phyloP scores from a whole-genome alignment of 805 yeast genomes.

The Barnettozyma botsteinii region DNA sequence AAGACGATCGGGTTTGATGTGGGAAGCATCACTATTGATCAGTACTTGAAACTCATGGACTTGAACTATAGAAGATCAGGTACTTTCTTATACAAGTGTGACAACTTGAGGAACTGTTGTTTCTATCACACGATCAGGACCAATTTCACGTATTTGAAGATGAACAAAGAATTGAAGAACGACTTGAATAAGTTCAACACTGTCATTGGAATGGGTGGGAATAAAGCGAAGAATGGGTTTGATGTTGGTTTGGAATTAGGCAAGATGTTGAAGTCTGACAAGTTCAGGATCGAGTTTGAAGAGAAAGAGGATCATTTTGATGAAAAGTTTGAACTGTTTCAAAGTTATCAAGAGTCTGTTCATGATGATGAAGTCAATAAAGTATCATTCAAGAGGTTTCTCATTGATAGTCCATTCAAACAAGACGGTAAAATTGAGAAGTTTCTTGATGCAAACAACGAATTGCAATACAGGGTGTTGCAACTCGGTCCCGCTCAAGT shows the following conservation, averaged over 20 bases:
- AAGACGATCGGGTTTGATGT: slow-evolving; percentile 36
- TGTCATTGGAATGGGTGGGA: slow-evolving; percentile 8
- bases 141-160: slow-evolving; percentile 35
- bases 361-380: slow-evolving; percentile 56
- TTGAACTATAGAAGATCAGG: slow-evolving; percentile 82
- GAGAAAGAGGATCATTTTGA: slow-evolving; percentile 39
- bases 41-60: slow-evolving; percentile 63
- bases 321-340: slow-evolving; percentile 59
- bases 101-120: slow-evolving; percentile 69
- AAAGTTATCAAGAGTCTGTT: slow-evolving; percentile 62
- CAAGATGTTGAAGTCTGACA: slow-evolving; percentile 16
- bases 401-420: slow-evolving; percentile 63
- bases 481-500: slow-evolving; percentile 68
- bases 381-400: slow-evolving; percentile 52
- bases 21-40: slow-evolving; percentile 40
- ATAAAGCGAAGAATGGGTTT: slow-evolving; percentile 18
- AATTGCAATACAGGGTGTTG: slow-evolving; percentile 11
- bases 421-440: slow-evolving; percentile 8
- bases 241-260: slow-evolving; percentile 32
- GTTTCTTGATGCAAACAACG: neutral
- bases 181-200: slow-evolving; percentile 52
- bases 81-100: slow-evolving; percentile 56
- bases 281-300: slow-evolving; percentile 43
- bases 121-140: slow-evolving; percentile 75
- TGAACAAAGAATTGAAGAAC: slow-evolving; percentile 63